Evolutionary conservation across 345 rosid genomes (phyloP), one percentile per base, ranked within the genome.

Genomic region (Alliaria petiolata): DNA sequence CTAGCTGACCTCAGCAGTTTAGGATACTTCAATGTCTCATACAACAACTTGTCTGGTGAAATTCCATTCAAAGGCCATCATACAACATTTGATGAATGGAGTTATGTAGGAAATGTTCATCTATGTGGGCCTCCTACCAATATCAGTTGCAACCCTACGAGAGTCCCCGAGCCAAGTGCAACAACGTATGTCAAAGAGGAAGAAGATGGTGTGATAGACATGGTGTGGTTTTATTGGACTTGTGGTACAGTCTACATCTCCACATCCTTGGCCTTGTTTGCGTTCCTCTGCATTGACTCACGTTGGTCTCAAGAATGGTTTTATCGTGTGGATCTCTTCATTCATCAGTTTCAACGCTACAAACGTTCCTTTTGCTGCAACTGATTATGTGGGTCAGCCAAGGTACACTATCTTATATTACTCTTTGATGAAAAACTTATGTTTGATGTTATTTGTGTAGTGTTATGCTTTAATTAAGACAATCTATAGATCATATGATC

Each of bases 21-120:
- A 78, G 79, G 61, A 35, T 79, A 79, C 76, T 80, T 91, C 50
- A 85, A 91, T 56, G 25, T 91, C 36, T 89, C 97, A 9, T 65
- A 62, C 31, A 91, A 88, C 67, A 74, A 78, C 57, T 82, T 91
- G 1, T 85, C 85, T 17, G 93, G 97, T 8, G 91, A 85, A 78
- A 85, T 91, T 54, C 91, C 95, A 17, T 8, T 14, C 17, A 50
- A 40, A 19, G 75, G 67, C 13, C 75, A 71, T 61, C 67, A 61
- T 39, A 1, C 15, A 5, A 61, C 68, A 3, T 71, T 71, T 50
- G 44, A 3, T 0, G 44, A 10, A 61, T 39, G 0, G 61, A 71
- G 75, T 42, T 71, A 61, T 17, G 6, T 44, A 14, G 68, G 75
- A 0, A 71, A 71, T 39, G 34, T 6, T 16, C 43, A 14, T 38